phyloP scores from a whole-genome alignment of 2,329 filamentous ascomycete species.

The Alternaria solani region DNA sequence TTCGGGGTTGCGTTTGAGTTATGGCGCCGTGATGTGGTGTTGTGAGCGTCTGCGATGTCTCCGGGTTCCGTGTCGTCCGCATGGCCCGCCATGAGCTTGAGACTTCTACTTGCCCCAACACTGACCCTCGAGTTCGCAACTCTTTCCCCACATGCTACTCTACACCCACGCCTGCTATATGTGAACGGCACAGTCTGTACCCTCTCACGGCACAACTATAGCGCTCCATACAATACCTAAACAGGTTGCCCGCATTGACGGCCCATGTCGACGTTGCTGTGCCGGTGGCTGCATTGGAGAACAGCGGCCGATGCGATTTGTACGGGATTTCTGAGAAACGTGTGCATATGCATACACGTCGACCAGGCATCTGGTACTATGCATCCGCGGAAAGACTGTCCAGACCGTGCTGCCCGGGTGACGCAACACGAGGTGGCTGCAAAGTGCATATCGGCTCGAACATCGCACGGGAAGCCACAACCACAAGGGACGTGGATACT shows the following conservation, averaged over 20 bases:
- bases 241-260: neutral
- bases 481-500: constrained; percentile 7
- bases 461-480: neutral
- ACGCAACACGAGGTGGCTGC: constrained; percentile 21
- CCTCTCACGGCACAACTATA: neutral
- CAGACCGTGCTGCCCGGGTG: constrained; percentile 12
- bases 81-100: neutral
- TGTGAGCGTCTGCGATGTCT: neutral
- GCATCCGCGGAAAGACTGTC: constrained; percentile 6
- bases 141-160: neutral
- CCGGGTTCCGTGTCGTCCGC: neutral
- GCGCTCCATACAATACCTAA: neutral
- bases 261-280: neutral
- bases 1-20: neutral
- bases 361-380: constrained; percentile 26
- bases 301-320: constrained; percentile 10
- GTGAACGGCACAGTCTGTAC: neutral
- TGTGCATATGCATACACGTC: constrained; percentile 18
- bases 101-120: neutral
- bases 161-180: neutral
- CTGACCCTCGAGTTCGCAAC: neutral
- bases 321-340: constrained; percentile 10
- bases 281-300: constrained; percentile 1
- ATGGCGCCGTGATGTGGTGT: neutral
- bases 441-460: neutral